Conservation (phyloP, 2,329 filamentous ascomycete species). For the Venturia oleaginea region DNA sequence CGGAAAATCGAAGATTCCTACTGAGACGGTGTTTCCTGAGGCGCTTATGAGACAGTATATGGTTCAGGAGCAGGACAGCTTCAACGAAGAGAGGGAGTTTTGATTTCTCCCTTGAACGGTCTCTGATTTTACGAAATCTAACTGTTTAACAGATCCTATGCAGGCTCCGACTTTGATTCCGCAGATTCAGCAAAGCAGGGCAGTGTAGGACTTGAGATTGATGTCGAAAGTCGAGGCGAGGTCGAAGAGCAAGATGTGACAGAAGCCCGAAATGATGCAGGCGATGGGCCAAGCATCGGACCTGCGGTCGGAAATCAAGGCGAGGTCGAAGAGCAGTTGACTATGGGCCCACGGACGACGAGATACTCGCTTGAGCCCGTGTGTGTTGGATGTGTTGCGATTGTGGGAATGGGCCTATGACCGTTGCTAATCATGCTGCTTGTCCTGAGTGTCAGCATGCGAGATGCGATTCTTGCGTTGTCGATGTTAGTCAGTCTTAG, state of each 20-base stretch:
- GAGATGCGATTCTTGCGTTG: not conserved
- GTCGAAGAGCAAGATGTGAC: not conserved
- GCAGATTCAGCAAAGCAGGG: not conserved
- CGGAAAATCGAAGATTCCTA: conserved; percentile 66
- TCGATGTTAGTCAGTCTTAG: not conserved
- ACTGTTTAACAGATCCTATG: not conserved
- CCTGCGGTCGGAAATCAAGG: too few relatives aligned
- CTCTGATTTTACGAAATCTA: not conserved
- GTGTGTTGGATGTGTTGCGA: not conserved
- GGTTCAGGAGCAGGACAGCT: conserved; percentile 67
- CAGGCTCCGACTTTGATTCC: not conserved
- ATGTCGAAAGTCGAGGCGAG: not conserved
- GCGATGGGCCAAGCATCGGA: not conserved
- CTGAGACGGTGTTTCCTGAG: conserved; percentile 67
- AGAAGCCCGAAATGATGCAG: not conserved
- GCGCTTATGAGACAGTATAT: conserved; percentile 64
- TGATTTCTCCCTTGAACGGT: not conserved
- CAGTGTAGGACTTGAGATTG: not conserved
- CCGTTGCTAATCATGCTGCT: not conserved
- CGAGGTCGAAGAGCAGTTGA: too few relatives aligned
- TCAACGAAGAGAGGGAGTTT: conserved; percentile 52
- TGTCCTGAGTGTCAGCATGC: not conserved
- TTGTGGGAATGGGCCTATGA: not conserved
- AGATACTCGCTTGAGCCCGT: not conserved
- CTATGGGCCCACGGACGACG: not conserved